Evolutionary conservation across 257 asterid species (phyloP), one percentile per base, ranked within the genome.

Genomic region (Capsicum rhomboideum): DNA sequence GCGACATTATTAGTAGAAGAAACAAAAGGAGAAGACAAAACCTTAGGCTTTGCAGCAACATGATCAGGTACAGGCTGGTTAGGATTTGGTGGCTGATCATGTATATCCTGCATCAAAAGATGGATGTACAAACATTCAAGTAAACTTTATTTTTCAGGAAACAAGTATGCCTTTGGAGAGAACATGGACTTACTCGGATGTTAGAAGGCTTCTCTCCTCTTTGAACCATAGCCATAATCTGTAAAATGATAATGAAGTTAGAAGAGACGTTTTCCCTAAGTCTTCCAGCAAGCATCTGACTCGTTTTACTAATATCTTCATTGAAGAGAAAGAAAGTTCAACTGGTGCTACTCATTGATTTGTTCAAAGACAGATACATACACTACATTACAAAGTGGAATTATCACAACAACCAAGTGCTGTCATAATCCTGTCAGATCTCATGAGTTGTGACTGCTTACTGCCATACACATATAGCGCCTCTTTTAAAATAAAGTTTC

Each of bases 81-180:
- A 18, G 98, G 98, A 90, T 96, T 95, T 40, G 98, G 98, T 54
- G 99, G 97, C 82, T 94, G 93, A 86, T 97, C 98, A 84, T 93
- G 91, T 86, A 93, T 91, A 64, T 93, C 99, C 99, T 95, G 94
- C 78, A 53, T 72, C 12, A 83, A 67, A 80, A 46, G 49, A 74
- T 81, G 37, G 44, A 83, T 12, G 56, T 53, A 40, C 1, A 84
- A 78, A 82, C 67, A 86, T 66, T 20, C 23, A 82, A 72, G 59
- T 44, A 71, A 82, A 26, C 17, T 79, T 46, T 23, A 61, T 77
- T 1, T 21, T 74, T 37, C 59, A 84, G 28, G 75, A 69, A 21
- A 77, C 56, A 46, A 59, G 66, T 34, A 52, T 7, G 78, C 85
- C 71, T 28, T 56, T 80, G 75, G 79, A 18, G 44, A 18, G 72